A percentile compares a stretch with the other conserved stretches of the same genome.
These are phyloP conservation scores for Aspergillus cristatus DNA, from an alignment of 495 filamentous ascomycete genomes.

Conservation along the genomic window DNA sequence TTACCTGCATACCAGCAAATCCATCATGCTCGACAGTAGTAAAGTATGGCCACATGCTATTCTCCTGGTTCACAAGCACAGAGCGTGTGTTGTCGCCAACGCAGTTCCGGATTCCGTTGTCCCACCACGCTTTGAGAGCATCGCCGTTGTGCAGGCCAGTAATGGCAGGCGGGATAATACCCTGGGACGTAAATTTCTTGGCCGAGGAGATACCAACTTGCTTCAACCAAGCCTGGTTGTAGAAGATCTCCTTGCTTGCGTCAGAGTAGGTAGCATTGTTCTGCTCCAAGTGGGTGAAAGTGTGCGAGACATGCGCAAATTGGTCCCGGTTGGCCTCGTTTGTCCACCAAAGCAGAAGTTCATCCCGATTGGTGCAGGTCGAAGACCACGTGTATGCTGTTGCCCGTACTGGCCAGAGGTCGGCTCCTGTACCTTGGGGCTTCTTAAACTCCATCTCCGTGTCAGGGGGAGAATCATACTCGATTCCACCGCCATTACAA, in stretches of 20 bases:
- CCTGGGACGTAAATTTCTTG: conserved; percentile 35
- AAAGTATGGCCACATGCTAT: conserved; percentile 47
- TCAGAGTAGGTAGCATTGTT: conserved; percentile 55
- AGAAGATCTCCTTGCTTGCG: conserved; percentile 46
- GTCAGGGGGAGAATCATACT: conserved; percentile 28
- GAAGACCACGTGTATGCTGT: conserved; percentile 38
- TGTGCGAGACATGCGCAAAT: conserved; percentile 52
- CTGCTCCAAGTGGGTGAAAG: conserved; percentile 51
- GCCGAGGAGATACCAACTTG: conserved; percentile 37
- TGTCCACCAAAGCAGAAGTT: conserved; percentile 42
- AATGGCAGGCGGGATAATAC: conserved; percentile 55
- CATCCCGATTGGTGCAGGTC: conserved; percentile 39
- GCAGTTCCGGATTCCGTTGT: conserved; percentile 49
- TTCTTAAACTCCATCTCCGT: conserved; percentile 49
- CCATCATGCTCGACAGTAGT: conserved; percentile 42
- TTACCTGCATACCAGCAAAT: conserved; percentile 47
- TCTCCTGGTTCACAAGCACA: conserved; percentile 36
- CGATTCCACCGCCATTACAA: conserved; percentile 29
- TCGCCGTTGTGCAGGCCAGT: conserved; percentile 59
- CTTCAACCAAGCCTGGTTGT: conserved; percentile 51
- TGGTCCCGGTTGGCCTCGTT: conserved; percentile 37
- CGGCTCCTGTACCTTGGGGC: conserved; percentile 45
- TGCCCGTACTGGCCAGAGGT: conserved; percentile 44
- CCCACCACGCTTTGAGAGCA: conserved; percentile 48
- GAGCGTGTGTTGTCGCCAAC: conserved; percentile 57